These are phyloP conservation scores for Hygrocybe punicea DNA, from an alignment of 768 basidiomycete genomes.

Conservation along the genomic window DNA sequence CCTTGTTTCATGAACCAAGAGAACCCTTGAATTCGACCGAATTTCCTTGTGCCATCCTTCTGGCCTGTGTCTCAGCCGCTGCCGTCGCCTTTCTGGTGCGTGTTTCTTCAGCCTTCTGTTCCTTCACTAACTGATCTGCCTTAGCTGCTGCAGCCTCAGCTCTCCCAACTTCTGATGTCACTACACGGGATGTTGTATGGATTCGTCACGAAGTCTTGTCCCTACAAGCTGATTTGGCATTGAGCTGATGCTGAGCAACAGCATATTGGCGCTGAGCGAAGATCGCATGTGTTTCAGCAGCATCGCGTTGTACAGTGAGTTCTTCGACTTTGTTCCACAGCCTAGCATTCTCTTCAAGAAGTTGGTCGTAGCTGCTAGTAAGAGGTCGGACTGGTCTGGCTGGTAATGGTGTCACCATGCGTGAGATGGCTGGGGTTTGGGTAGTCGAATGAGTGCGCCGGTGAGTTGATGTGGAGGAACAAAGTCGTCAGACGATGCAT, in stretches of 20 bases:
- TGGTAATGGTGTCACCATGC: too few species aligned
- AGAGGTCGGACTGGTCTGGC: too few species aligned
- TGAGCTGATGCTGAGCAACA: constrained; percentile 1
- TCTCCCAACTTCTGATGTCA: neutral
- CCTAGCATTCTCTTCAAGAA: neutral
- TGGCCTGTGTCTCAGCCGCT: constrained; percentile 1
- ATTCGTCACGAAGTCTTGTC: neutral
- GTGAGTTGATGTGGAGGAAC: neutral
- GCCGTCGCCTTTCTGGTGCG: constrained; percentile 1
- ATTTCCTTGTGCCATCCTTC: neutral
- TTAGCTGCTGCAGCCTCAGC: neutral
- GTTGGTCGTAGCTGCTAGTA: neutral
- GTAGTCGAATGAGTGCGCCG: too few species aligned
- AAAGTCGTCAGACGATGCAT: constrained; percentile 15
- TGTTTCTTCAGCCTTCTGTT: constrained; percentile 8
- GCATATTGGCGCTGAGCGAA: neutral
- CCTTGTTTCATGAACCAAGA: constrained; percentile 7
- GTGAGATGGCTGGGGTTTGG: neutral
- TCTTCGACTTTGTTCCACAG: neutral
- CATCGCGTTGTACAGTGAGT: neutral
- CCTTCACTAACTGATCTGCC: constrained; percentile 1
- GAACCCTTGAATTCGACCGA: constrained; percentile 8
- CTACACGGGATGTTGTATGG: neutral
- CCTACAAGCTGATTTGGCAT: neutral
- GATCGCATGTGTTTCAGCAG: neutral